Evolutionary conservation across 1,284 basidiomycete species (phyloP).

Genomic region (Ustilago trichophora): DNA sequence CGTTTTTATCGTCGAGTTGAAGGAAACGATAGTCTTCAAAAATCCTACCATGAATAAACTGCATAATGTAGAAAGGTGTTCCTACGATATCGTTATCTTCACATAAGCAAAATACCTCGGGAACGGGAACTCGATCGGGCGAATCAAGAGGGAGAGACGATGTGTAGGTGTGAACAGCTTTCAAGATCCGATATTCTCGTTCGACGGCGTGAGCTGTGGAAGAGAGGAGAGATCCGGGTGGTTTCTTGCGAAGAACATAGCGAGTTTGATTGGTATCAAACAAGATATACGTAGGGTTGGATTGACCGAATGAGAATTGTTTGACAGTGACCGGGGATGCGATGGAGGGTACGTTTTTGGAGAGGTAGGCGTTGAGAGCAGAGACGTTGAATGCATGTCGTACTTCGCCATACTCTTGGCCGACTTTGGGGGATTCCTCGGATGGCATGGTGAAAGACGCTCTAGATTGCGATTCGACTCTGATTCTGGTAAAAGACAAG

Average conservation of each 20-base stretch:
- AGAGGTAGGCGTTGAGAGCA: constrained; percentile 71
- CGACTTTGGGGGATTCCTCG: too few species aligned
- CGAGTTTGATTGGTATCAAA: constrained; percentile 71
- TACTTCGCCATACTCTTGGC: constrained; percentile 52
- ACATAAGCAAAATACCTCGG: constrained; percentile 81
- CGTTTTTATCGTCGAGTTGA: constrained; percentile 68
- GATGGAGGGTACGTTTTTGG: constrained; percentile 72
- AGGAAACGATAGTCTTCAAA: constrained; percentile 83
- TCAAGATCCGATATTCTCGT: constrained; percentile 85
- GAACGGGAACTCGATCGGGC: constrained; percentile 77
- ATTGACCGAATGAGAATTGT: constrained; percentile 80
- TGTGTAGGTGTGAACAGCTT: constrained; percentile 68
- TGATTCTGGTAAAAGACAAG: too few species aligned
- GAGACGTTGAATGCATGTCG: constrained; percentile 47
- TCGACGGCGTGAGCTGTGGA: constrained; percentile 93
- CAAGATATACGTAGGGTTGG: constrained; percentile 93
- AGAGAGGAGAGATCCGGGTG: constrained; percentile 84
- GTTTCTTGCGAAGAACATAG: constrained; percentile 93
- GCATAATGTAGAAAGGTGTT: constrained; percentile 94
- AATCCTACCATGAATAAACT: constrained; percentile 85
- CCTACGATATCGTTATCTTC: constrained; percentile 78
- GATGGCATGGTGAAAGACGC: too few species aligned
- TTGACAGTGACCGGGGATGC: constrained; percentile 79
- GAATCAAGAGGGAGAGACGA: constrained; percentile 1
- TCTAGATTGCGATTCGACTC: too few species aligned